phyloP scores from a whole-genome alignment of 305 asterid genomes.

The Fraxinus angustifolia region DNA sequence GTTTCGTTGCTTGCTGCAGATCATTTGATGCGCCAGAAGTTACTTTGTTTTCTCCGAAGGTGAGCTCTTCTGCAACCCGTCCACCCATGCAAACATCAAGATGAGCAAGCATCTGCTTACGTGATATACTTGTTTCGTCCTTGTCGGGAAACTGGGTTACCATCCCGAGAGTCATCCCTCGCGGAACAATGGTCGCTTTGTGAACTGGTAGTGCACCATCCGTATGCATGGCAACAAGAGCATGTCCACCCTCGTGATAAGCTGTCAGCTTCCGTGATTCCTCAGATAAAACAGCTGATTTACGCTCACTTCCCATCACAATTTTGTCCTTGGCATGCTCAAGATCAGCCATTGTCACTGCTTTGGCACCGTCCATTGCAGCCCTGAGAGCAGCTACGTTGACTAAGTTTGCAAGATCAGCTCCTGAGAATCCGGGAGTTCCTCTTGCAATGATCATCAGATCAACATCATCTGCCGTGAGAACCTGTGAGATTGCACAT shows the following conservation, averaged over 20 bases:
- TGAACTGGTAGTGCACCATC: conserved; percentile 89
- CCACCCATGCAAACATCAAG: conserved; percentile 94
- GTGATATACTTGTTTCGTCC: conserved; percentile 80
- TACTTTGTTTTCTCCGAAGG: conserved; percentile 83
- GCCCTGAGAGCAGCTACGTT: conserved; percentile 90
- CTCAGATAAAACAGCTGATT: conserved; percentile 81
- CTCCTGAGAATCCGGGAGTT: conserved; percentile 92
- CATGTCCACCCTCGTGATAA: conserved; percentile 94
- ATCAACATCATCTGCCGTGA: conserved; percentile 85
- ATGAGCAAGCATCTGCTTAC: conserved; percentile 84
- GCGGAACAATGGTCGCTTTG: conserved; percentile 91
- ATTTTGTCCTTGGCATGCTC: conserved; percentile 94
- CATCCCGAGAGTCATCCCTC: conserved; percentile 95
- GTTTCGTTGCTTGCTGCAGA: conserved; percentile 65
- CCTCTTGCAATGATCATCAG: conserved; percentile 81
- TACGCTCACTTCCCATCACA: conserved; percentile 95
- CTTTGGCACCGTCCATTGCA: conserved; percentile 88
- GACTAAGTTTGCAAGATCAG: conserved; percentile 90
- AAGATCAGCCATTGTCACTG: conserved; percentile 73
- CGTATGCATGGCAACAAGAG: conserved; percentile 82
- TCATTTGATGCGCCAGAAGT: conserved; percentile 89
- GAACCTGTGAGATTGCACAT: conserved; percentile 47
- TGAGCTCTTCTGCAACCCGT: conserved; percentile 85
- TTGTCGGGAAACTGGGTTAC: conserved; percentile 86
- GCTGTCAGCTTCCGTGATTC: conserved; percentile 81